A percentile compares a stretch with the other conserved stretches of the same genome.
These are phyloP conservation scores for Pseudogymnoascus sp. DNA, from an alignment of 2,329 filamentous ascomycete genomes.

Conservation along the genomic window DNA sequence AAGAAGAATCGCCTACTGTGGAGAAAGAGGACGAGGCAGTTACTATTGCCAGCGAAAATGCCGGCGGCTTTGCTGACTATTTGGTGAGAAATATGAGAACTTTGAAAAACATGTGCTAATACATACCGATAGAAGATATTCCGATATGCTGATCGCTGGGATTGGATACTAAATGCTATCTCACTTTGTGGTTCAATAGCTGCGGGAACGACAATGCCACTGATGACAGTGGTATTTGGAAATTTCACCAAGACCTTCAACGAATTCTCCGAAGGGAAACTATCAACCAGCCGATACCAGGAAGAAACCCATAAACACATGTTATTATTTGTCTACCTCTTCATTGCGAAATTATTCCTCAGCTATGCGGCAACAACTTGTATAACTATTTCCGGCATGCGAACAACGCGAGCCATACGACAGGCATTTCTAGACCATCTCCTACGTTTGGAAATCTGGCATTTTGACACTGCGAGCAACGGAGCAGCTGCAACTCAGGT, in stretches of 20 bases:
- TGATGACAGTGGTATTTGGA: conserved; percentile 42
- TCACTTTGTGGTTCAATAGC: conserved; percentile 24
- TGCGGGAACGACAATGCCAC: conserved; percentile 35
- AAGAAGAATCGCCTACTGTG: neutral
- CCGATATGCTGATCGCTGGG: conserved; percentile 11
- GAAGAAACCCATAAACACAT: conserved; percentile 13
- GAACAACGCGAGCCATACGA: conserved; percentile 32
- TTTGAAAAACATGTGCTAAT: neutral
- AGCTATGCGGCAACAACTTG: conserved; percentile 34
- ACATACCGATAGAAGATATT: conserved; percentile 10
- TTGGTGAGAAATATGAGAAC: neutral
- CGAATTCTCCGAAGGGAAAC: conserved; percentile 14
- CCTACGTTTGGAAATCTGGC: conserved; percentile 45
- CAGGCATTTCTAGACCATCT: conserved; percentile 12
- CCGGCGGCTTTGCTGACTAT: neutral
- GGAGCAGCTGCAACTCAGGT: conserved; percentile 39
- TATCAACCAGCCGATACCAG: conserved; percentile 29
- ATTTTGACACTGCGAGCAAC: conserved; percentile 40
- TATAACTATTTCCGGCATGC: conserved; percentile 36
- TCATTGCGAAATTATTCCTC: conserved; percentile 40
- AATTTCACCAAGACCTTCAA: conserved; percentile 20
- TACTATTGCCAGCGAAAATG: neutral
- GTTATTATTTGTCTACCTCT: conserved; percentile 48
- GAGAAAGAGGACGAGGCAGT: neutral
- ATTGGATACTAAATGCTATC: conserved; percentile 12